Conservation (phyloP, 192 early-diverging fungal genomes). For the Umbelopsis vinacea region DNA sequence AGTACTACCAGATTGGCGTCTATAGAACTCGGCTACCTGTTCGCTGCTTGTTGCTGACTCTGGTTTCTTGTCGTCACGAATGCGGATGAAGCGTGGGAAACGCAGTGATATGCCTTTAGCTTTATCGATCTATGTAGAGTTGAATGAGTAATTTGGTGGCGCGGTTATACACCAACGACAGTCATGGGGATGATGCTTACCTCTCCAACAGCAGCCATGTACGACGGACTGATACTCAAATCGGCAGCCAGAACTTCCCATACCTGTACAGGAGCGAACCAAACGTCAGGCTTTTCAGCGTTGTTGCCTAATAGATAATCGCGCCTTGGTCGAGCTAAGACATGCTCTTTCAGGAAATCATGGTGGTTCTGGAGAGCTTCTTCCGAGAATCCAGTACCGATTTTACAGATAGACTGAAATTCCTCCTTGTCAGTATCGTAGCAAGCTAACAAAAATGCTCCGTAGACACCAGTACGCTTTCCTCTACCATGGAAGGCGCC, state of each 20-base stretch:
- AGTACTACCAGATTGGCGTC: neutral
- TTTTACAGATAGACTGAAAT: constrained; percentile 98
- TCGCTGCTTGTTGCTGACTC: constrained; percentile 91
- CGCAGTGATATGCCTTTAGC: constrained; percentile 94
- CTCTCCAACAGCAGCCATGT: constrained; percentile 87
- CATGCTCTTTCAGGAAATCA: constrained; percentile 74
- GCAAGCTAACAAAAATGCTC: constrained; percentile 94
- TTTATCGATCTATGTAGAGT: constrained; percentile 60
- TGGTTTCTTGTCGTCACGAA: constrained; percentile 94
- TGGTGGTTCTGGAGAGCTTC: constrained; percentile 77
- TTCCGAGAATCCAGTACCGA: constrained; percentile 97
- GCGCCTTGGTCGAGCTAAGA: constrained; percentile 71
- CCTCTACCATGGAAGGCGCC: constrained; percentile 93
- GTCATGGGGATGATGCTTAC: constrained; percentile 39
- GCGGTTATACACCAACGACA: no score
- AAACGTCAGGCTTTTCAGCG: constrained; percentile 87
- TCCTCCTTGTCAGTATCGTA: constrained; percentile 94
- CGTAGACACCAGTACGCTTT: constrained; percentile 96
- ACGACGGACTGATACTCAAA: constrained; percentile 93
- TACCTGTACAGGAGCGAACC: constrained; percentile 91
- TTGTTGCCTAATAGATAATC: constrained; percentile 85
- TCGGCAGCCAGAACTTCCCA: constrained; percentile 99
- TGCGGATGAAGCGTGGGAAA: constrained; percentile 95
- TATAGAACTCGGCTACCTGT: constrained; percentile 59
- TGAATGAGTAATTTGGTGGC: no score